Evolutionary conservation across 2,329 filamentous ascomycete species (phyloP).

Genomic region (Exophiala aquamarina): DNA sequence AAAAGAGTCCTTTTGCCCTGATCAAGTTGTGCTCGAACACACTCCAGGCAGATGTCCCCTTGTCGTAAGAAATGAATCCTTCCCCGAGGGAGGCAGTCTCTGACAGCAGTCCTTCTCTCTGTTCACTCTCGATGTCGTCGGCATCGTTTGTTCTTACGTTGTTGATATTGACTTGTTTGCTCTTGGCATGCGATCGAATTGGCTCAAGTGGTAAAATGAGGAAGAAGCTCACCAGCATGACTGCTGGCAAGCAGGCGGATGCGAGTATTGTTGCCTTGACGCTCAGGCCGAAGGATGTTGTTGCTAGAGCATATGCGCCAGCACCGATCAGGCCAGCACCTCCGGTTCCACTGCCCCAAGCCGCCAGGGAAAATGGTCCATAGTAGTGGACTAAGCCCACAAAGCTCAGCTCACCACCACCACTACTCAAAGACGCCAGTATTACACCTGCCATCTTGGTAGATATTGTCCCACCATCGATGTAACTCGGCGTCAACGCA

Average conservation of each 20-base stretch:
- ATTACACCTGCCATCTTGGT: constrained; percentile 81
- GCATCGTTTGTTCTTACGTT: constrained; percentile 41
- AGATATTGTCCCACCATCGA: constrained; percentile 60
- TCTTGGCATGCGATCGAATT: constrained; percentile 49
- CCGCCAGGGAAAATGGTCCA: constrained; percentile 78
- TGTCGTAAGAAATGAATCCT: constrained; percentile 3
- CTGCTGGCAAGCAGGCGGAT: constrained; percentile 73
- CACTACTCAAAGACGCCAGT: constrained; percentile 80
- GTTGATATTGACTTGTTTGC: constrained; percentile 39
- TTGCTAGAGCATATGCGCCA: constrained; percentile 82
- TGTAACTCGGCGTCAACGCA: constrained; percentile 69
- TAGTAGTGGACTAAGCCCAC: constrained; percentile 92
- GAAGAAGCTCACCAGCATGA: constrained; percentile 87
- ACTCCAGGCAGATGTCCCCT: constrained; percentile 30
- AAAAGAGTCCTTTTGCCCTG: constrained; percentile 69
- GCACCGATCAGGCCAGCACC: constrained; percentile 85
- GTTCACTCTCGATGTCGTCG: constrained; percentile 28
- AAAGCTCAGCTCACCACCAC: constrained; percentile 87
- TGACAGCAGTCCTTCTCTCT: constrained; percentile 35
- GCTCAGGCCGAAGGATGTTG: constrained; percentile 73
- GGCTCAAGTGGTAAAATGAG: constrained; percentile 69
- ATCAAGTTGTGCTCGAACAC: constrained; percentile 55
- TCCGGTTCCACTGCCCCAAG: constrained; percentile 91
- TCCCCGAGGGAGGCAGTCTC: constrained; percentile 19
- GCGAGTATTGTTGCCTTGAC: constrained; percentile 73